phyloP scores from a whole-genome alignment of 495 filamentous ascomycete species.

The Aspergillus homomorphus region DNA sequence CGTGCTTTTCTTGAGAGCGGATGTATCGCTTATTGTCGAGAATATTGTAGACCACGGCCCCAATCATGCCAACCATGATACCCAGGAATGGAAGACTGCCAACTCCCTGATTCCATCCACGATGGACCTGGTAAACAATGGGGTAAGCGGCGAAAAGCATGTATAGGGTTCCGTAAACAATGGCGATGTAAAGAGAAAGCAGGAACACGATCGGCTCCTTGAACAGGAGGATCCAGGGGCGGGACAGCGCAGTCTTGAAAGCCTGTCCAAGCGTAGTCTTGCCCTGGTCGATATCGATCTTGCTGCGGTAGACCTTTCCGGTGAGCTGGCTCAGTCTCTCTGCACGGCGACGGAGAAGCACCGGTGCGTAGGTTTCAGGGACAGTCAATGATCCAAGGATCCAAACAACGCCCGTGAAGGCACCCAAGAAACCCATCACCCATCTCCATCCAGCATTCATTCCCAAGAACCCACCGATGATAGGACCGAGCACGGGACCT shows the following conservation, averaged over 20 bases:
- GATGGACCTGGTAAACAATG: conserved; percentile 69
- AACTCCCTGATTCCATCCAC: conserved; percentile 71
- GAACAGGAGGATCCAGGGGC: conserved; percentile 50
- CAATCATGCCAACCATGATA: conserved; percentile 78
- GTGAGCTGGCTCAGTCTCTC: conserved; percentile 49
- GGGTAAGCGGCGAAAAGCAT: conserved; percentile 81
- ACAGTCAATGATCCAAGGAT: conserved; percentile 51
- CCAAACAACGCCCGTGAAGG: conserved; percentile 54
- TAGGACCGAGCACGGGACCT: conserved; percentile 60
- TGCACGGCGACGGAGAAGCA: conserved; percentile 54
- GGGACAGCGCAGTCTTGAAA: conserved; percentile 45
- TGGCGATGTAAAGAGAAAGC: conserved; percentile 69
- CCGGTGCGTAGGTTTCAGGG: conserved; percentile 61
- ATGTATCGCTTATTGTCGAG: conserved; percentile 51
- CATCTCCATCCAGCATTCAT: conserved; percentile 61
- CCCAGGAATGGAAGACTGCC: conserved; percentile 77
- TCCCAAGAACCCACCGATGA: conserved; percentile 60
- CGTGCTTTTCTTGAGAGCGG: conserved; percentile 30
- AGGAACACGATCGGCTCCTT: conserved; percentile 60
- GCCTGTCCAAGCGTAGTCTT: conserved; percentile 32
- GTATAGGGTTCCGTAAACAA: conserved; percentile 75
- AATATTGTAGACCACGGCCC: conserved; percentile 51
- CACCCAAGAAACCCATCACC: conserved; percentile 58
- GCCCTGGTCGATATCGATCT: conserved; percentile 46
- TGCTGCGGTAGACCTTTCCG: conserved; percentile 54